Evolutionary conservation across 805 yeast species (phyloP).

Genomic region (Vanderwaltozyma polyspora): DNA sequence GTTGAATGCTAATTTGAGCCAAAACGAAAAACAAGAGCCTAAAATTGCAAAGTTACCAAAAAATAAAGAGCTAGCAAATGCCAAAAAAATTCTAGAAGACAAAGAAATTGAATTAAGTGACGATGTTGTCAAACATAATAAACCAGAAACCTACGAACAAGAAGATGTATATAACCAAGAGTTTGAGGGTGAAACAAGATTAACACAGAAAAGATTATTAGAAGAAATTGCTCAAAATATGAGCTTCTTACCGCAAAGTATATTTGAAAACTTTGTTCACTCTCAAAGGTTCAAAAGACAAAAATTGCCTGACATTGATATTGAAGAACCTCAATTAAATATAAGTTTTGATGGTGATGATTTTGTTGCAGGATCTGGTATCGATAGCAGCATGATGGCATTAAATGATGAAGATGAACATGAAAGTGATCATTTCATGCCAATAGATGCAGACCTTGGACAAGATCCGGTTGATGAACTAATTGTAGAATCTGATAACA

Average conservation of each 20-base stretch:
- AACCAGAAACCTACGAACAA: constrained; percentile 5
- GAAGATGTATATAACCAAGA: constrained; percentile 13
- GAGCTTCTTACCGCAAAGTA: constrained; percentile 11
- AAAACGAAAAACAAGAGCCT: not conserved
- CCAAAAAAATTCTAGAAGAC: constrained; percentile 11
- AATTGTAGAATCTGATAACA: not conserved
- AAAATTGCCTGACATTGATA: constrained; percentile 3
- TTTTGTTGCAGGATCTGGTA: constrained; percentile 1
- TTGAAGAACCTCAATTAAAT: constrained; percentile 14
- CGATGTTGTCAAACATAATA: constrained; percentile 4
- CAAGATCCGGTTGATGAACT: constrained; percentile 3
- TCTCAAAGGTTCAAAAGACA: constrained; percentile 14
- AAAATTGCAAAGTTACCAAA: too few relatives aligned
- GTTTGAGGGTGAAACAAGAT: not conserved
- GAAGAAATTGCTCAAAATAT: constrained; percentile 12
- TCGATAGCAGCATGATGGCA: constrained; percentile 2
- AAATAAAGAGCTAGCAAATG: constrained; percentile 9
- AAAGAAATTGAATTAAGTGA: constrained; percentile 9
- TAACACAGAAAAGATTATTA: constrained; percentile 15
- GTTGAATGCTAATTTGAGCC: not conserved
- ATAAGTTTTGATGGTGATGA: constrained; percentile 15
- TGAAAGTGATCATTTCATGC: constrained; percentile 9
- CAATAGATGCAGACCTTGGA: constrained; percentile 7
- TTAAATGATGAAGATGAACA: constrained; percentile 6
- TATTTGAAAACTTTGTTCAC: constrained; percentile 10